Base-by-base conservation (phyloP, 2,329 filamentous ascomycete species). In the Aureobasidium sp. region DNA sequence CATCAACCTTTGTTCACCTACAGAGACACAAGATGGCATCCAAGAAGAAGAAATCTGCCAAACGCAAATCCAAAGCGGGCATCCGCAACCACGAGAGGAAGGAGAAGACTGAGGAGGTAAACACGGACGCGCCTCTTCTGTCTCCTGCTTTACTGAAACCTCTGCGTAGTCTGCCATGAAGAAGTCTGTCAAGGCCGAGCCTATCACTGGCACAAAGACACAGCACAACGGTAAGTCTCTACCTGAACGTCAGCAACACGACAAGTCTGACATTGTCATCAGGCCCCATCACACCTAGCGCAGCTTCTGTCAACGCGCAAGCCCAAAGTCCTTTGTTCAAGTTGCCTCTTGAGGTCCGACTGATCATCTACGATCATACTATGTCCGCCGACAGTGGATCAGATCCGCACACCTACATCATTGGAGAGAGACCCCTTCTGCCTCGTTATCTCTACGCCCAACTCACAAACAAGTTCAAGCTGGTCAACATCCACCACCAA, bases 121-220 rank as follows among this genome's bases (percentile, higher is more conserved):
- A 5, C 22, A 25, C 22, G 22, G 22, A 1, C 22, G 22, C 22
- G 22, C 22, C 22, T 3, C 22, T 3, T 25, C 22, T 25, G 22
- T 25, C 22, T 25, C 22, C 22, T 25, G 22, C 22, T 1, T 7
- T 45, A 3, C 42, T 45, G 2, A 45, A 11, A 2, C 11, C 5
- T 11, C 20, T 15, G 2, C 1, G 1, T 12, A 44, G 41, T 20
- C n/a, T 1, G 4, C 20, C 5, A 7, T 11, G 0, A 0, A 14
- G 5, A 45, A 2, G 0, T 6, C 42, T 45, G 2, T 2, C 11
- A 15, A 15, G 9, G 3, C 3, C 42, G 3, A 45, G 20, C 20
- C 20, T 12, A 1, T 5, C 5, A 1, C 20, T 45, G 42, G 9
- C 2, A 22, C 7, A 11, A 8, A 42, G n/a, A 6, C 8, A 12